Percentiles rank a stretch among this genome's conserved stretches.
These are phyloP conservation scores for Farysia itapuensis DNA, from an alignment of 1,284 basidiomycete genomes.

Conservation along the genomic window DNA sequence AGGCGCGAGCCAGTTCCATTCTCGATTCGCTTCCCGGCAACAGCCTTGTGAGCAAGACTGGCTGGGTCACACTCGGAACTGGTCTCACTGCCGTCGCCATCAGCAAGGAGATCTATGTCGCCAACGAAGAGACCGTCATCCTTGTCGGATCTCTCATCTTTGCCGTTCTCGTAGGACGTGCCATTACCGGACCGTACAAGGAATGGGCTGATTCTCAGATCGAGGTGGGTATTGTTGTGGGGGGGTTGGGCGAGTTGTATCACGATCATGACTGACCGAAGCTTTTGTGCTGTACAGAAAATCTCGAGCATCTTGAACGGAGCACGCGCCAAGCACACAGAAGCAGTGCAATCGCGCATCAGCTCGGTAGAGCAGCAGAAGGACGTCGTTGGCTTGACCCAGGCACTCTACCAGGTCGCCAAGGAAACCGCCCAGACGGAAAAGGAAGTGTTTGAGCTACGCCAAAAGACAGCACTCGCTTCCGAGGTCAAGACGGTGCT, in stretches of 20 bases:
- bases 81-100: slow-evolving; percentile 89
- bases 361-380: slow-evolving; percentile 87
- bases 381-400: slow-evolving; percentile 86
- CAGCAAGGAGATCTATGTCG: slow-evolving; percentile 94
- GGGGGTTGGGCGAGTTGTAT: not conserved
- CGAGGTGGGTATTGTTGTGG: slow-evolving; percentile 37
- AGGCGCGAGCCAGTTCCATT: slow-evolving; percentile 84
- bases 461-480: slow-evolving; percentile 83
- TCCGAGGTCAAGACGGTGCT: slow-evolving; percentile 90
- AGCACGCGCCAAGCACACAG: slow-evolving; percentile 85
- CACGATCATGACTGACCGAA: not conserved
- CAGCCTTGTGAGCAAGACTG: slow-evolving; percentile 88
- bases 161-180: slow-evolving; percentile 75
- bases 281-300: slow-evolving; percentile 60
- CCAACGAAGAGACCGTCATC: slow-evolving; percentile 73
- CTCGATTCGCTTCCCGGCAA: slow-evolving; percentile 90
- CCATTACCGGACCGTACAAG: slow-evolving; percentile 80
- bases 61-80: slow-evolving; percentile 85
- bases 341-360: slow-evolving; percentile 90
- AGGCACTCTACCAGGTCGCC: slow-evolving; percentile 86
- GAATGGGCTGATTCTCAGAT: slow-evolving; percentile 73
- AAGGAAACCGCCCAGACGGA: slow-evolving; percentile 95
- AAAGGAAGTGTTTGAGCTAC: slow-evolving; percentile 83
- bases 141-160: slow-evolving; percentile 84
- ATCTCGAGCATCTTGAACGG: slow-evolving; percentile 80